Evolutionary conservation across 208 protist genomes (phyloP), one percentile per base, ranked within the genome.

Genomic region (Leishmania guyanensis): DNA sequence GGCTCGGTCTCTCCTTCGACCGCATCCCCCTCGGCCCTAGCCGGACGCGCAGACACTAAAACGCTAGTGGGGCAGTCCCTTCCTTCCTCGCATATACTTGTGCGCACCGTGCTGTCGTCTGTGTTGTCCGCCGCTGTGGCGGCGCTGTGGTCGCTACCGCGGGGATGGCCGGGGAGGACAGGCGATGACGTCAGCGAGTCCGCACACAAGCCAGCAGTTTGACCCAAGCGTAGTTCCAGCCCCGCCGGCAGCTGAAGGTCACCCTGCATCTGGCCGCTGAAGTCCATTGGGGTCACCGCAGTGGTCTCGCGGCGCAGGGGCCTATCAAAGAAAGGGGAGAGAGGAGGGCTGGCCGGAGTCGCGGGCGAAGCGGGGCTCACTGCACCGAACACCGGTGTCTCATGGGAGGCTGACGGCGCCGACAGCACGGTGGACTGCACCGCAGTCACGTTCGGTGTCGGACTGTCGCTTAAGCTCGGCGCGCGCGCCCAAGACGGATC

Each of bases 61-160:
- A 20, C 5, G n/a, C 26, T 22, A 36, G n/a, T 17, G 17, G 26
- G 48, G 71, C 51, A 17, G 71, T 43, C 48, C 8, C 16, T 39
- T 3, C 53, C 56, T 33, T 60, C 51, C 5, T 80, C 75, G 56
- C 68, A 60, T 6, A 70, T 16, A 54, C 75, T 69, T 50, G 36
- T 77, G 65, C 65, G 75, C n/a, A 72, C 75, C 20, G 68, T 71
- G 48, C 48, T 75, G 46, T 71, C 58, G 17, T 72, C 81, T 51
- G 46, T 39, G 20, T 75, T 69, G n/a, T 14, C 39, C 26, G 58
- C 80, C 20, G 60, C 68, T 53, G 71, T n/a, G 6, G 29, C 71
- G 8, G 9, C 29, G 22, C 48, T 26, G 51, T 39, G 43, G 71
- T n/a, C 71, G 50, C 71, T 5, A 12, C n/a, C 29, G 48, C 46